Evolutionary conservation across 1,284 basidiomycete species (phyloP), one percentile per base, ranked within the genome.

Genomic region (Pascua sp.): DNA sequence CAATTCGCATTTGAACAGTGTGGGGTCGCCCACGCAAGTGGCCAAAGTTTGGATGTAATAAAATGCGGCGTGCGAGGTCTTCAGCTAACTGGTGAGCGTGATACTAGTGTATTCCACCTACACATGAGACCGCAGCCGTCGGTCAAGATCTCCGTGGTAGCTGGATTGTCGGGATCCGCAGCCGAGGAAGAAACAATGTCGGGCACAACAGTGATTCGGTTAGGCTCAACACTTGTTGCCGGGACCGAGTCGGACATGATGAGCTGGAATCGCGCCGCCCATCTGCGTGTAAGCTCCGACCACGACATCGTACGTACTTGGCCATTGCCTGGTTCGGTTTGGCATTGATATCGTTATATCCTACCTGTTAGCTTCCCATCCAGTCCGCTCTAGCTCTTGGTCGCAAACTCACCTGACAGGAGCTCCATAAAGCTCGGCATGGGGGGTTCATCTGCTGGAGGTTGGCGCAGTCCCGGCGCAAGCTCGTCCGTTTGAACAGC

Each of bases 61-160:
- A 55, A 7, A 74, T 59, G 1, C 59, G 55, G 8, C 56, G 53
- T 12, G 71, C 71, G 7, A 72, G 48, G 11, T 18, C 46, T 16
- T 66, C 58, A 15, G 70, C 69, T 71, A 51, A n/a, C 2, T 13
- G 15, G 37, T 53, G 7, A 38, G 48, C 7, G 10, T 11, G 40
- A 40, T n/a, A 11, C 36, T 15, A 15, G n/a, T n/a, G n/a, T n/a
- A 11, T 24, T 2, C 2, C 7, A 60, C 68, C 49, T 53, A 69
- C 71, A 70, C 72, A 75, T 75, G 12, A 71, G 53, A 16, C 72
- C 72, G 47, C 70, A 72, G 2, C 72, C 72, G 44, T 75, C 72
- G 3, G 69, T 73, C 12, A 75, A 53, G 15, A 49, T 60, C 41
- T 60, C 50, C 4, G 32, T 12, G 1, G 54, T 42, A 4, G 32